Conservation (phyloP, 1,139 yeast species). For the Saccharomyces uvarum region DNA sequence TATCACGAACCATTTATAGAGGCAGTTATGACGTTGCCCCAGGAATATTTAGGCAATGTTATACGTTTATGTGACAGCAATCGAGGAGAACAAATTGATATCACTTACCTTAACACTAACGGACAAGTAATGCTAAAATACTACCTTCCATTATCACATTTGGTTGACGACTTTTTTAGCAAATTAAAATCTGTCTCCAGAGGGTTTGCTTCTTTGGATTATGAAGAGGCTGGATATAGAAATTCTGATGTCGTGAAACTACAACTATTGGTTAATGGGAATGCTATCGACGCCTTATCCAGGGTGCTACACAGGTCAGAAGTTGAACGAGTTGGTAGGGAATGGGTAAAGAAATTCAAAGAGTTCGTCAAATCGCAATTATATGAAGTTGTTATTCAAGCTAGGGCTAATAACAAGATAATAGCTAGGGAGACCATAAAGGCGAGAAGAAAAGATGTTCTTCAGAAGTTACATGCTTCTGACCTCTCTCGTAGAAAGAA, state of each 20-base stretch:
- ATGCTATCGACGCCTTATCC: slow-evolving; percentile 84
- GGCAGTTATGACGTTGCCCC: slow-evolving; percentile 85
- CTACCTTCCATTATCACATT: slow-evolving; percentile 74
- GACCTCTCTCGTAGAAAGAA: slow-evolving; percentile 88
- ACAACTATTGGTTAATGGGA: slow-evolving; percentile 85
- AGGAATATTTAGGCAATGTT: slow-evolving; percentile 79
- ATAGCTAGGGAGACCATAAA: slow-evolving; percentile 90
- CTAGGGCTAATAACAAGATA: slow-evolving; percentile 72
- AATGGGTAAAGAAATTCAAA: slow-evolving; percentile 75
- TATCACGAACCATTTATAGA: slow-evolving; percentile 86
- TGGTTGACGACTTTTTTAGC: slow-evolving; percentile 93
- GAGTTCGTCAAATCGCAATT: slow-evolving; percentile 73
- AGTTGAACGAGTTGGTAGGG: slow-evolving; percentile 63
- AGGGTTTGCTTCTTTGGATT: slow-evolving; percentile 91
- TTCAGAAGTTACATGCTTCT: slow-evolving; percentile 87
- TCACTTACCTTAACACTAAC: slow-evolving; percentile 60
- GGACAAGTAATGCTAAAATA: slow-evolving; percentile 80
- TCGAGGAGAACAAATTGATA: slow-evolving; percentile 74
- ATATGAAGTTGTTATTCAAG: slow-evolving; percentile 90
- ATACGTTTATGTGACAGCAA: slow-evolving; percentile 78
- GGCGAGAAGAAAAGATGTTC: slow-evolving; percentile 87
- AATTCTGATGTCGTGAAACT: slow-evolving; percentile 76
- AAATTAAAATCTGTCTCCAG: slow-evolving; percentile 80
- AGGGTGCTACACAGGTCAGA: slow-evolving; percentile 82
- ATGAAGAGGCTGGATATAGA: slow-evolving; percentile 85